Evolutionary conservation across 2,329 filamentous ascomycete genomes (phyloP), one percentile per base, ranked within the genome.

Genomic region (Botrytis paeoniae): DNA sequence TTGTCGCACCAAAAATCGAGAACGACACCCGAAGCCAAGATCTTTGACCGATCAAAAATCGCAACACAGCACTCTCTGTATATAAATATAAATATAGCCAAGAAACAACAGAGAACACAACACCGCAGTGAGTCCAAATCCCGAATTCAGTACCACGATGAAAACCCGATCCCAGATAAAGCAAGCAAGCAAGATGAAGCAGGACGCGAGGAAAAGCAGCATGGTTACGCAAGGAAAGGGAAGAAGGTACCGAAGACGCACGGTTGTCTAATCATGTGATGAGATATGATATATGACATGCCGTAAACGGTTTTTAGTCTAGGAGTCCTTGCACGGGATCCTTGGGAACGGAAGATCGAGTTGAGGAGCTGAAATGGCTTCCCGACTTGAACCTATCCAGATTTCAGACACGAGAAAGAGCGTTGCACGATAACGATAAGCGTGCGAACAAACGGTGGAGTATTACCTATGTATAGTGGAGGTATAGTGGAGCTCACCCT

Each of bases 341-440:
- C 51, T 18, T 16, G 32, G 29, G 29, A 48, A 35, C 4, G n/a
- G 61, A 45, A n/a, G 10, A 54, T 54, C 20, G 32, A 62, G 32
- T 61, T 35, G 22, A 66, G 25, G n/a, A 66, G 29, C 8, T 54
- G 45, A 39, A n/a, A 37, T 66, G 10, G 14, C 32, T 37, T 18
- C 12, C 29, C 32, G 22, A 22, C 32, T 29, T 41, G 35, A 29
- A 48, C 35, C n/a, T 68, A n/a, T 32, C n/a, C 29, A 57, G 35
- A 16, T 16, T 54, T 8, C 32, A 39, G 25, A 51, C 10, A 39
- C 18, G n/a, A 41, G 18, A 37, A 12, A 54, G 45, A 54, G 22
- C 25, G 45, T 68, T 10, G 25, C 48, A 68, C 48, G 64, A 54
- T 68, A 68, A 57, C 32, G 64, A 57, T 68, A 68, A 68, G 45